Percentiles rank a stretch among this genome's conserved stretches.
phyloP scores from a whole-genome alignment of 2,329 filamentous ascomycete genomes.

The Penicillium brevicompactum region DNA sequence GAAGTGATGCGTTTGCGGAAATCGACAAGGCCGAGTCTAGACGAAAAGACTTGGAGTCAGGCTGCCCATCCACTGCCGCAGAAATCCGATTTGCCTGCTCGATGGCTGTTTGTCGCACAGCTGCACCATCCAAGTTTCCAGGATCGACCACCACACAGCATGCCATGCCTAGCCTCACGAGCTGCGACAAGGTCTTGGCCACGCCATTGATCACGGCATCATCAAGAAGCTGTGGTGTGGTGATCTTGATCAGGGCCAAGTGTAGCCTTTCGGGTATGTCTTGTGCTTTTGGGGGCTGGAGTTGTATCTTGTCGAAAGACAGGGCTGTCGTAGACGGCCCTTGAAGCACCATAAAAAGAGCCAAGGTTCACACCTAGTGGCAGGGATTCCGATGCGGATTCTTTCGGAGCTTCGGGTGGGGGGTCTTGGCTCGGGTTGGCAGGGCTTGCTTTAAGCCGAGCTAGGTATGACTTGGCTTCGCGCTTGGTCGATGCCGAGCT shows the following conservation, averaged over 20 bases:
- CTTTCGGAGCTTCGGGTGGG: slow-evolving; percentile 28
- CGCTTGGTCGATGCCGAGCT: slow-evolving; percentile 88
- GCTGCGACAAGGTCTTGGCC: slow-evolving; percentile 79
- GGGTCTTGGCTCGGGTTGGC: slow-evolving; percentile 36
- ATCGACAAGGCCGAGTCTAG: slow-evolving; percentile 60
- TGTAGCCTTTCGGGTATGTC: slow-evolving; percentile 60
- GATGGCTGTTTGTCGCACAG: slow-evolving; percentile 51
- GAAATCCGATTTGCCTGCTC: slow-evolving; percentile 73
- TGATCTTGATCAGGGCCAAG: slow-evolving; percentile 83
- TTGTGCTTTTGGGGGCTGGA: slow-evolving; percentile 40
- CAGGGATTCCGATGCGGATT: slow-evolving; percentile 14
- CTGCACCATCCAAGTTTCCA: slow-evolving; percentile 51
- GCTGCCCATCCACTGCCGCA: slow-evolving; percentile 71
- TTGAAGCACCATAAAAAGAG: slow-evolving; percentile 59
- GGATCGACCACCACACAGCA: slow-evolving; percentile 80
- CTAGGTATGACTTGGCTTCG: slow-evolving; percentile 88
- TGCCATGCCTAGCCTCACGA: slow-evolving; percentile 77
- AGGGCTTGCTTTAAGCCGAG: slow-evolving; percentile 68
- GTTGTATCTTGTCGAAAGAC: slow-evolving; percentile 60
- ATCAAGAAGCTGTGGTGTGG: slow-evolving; percentile 70
- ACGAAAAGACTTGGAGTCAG: slow-evolving; percentile 67
- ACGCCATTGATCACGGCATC: slow-evolving; percentile 72
- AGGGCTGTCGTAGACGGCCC: slow-evolving; percentile 61
- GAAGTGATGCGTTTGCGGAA: slow-evolving; percentile 35
- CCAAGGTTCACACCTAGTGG: slow-evolving; percentile 62